Evolutionary conservation across 495 filamentous ascomycete species (phyloP).

Genomic region (Talaromyces proteolyticus): DNA sequence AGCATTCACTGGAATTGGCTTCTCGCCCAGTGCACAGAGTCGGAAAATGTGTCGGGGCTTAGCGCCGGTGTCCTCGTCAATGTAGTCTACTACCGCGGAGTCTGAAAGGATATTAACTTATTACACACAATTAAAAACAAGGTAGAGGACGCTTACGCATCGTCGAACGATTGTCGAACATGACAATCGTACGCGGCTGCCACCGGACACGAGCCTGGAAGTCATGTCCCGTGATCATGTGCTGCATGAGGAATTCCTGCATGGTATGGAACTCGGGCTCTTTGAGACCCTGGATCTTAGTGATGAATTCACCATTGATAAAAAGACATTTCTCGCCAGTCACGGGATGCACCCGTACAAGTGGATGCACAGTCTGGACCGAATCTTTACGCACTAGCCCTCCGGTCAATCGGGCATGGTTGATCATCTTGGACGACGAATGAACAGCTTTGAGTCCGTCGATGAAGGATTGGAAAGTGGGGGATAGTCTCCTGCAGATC

Average conservation of each 20-base stretch:
- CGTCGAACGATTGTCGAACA: slow-evolving; percentile 69
- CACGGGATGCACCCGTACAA: slow-evolving; percentile 69
- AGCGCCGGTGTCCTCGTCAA: slow-evolving; percentile 38
- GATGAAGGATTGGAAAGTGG: slow-evolving; percentile 63
- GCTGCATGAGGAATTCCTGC: slow-evolving; percentile 84
- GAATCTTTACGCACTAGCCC: slow-evolving; percentile 66
- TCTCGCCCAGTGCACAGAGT: slow-evolving; percentile 44
- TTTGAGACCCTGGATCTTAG: slow-evolving; percentile 66
- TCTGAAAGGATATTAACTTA: slow-evolving; percentile 25
- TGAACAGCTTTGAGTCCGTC: slow-evolving; percentile 69
- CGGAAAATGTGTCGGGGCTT: slow-evolving; percentile 49
- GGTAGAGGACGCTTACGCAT: slow-evolving; percentile 38
- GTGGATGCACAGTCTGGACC: slow-evolving; percentile 62
- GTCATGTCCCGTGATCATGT: slow-evolving; percentile 74
- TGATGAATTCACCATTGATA: slow-evolving; percentile 77
- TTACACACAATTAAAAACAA: neutral
- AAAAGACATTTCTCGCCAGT: slow-evolving; percentile 78
- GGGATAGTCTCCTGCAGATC: slow-evolving; percentile 47
- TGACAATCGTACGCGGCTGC: slow-evolving; percentile 75
- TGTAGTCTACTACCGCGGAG: slow-evolving; percentile 48
- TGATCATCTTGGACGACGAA: slow-evolving; percentile 69
- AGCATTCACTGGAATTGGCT: slow-evolving; percentile 37
- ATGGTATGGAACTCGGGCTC: slow-evolving; percentile 53
- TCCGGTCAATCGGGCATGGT: slow-evolving; percentile 53
- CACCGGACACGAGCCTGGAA: slow-evolving; percentile 87